phyloP scores from a whole-genome alignment of 768 basidiomycete species.

The Suillus tomentosus region DNA sequence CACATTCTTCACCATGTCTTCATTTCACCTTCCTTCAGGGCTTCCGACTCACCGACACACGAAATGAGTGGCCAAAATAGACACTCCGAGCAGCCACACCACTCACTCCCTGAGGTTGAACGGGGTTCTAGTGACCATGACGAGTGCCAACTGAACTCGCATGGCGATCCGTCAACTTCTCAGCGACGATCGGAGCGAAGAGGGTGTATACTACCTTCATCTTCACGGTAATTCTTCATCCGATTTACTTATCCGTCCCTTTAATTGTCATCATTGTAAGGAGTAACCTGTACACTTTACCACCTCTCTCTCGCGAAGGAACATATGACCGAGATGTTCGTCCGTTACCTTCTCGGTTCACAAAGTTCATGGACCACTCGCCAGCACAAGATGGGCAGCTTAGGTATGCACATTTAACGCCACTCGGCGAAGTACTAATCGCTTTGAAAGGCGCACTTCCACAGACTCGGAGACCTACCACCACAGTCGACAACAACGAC shows the following conservation, averaged over 20 bases:
- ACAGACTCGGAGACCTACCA: slow-evolving; percentile 25
- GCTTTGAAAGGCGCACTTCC: slow-evolving; percentile 24
- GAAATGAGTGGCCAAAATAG: slow-evolving; percentile 24
- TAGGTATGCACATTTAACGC: slow-evolving; percentile 22
- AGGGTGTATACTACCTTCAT: slow-evolving; percentile 25
- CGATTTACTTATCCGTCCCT: neutral
- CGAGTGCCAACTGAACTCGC: slow-evolving; percentile 19
- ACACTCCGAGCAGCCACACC: slow-evolving; percentile 10
- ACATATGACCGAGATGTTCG: slow-evolving; percentile 36
- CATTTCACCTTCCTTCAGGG: slow-evolving; percentile 27
- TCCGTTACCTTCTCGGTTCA: slow-evolving; percentile 34
- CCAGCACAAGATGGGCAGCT: slow-evolving; percentile 22
- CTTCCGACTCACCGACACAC: slow-evolving; percentile 31
- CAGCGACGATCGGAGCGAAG: slow-evolving; percentile 23
- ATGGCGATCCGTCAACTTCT: neutral
- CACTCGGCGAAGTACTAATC: slow-evolving; percentile 21
- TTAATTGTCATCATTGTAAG: neutral
- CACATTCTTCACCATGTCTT: slow-evolving; percentile 29
- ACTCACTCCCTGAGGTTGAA: slow-evolving; percentile 14
- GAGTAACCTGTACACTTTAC: slow-evolving; percentile 33
- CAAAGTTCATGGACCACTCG: slow-evolving; percentile 26
- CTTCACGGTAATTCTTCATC: slow-evolving; percentile 6
- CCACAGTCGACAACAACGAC: slow-evolving; percentile 31
- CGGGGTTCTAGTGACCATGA: slow-evolving; percentile 25
- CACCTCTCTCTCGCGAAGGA: slow-evolving; percentile 33